Evolutionary conservation across 306 rosid genomes (phyloP).

Genomic region (Sesbania bispinosa): DNA sequence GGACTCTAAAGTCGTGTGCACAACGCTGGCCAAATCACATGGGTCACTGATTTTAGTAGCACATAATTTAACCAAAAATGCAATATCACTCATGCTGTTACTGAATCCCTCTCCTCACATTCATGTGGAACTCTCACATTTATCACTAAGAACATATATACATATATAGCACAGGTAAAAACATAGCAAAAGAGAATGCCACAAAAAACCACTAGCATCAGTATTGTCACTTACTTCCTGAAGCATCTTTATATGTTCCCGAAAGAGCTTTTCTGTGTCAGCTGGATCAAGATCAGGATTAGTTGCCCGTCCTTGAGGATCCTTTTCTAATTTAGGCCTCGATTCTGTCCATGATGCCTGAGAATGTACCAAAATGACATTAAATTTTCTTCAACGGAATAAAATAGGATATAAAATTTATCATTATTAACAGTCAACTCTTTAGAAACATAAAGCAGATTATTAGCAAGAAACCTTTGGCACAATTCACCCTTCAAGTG

Average conservation of each 20-base stretch:
- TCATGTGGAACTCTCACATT: neutral
- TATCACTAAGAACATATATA: neutral
- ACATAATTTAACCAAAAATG: conserved; percentile 10
- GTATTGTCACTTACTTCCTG: conserved; percentile 72
- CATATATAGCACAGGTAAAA: neutral
- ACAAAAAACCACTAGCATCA: neutral
- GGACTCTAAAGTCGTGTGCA: conserved; percentile 65
- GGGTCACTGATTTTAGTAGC: conserved; percentile 14
- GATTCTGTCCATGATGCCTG: conserved; percentile 96
- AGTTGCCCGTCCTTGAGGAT: conserved; percentile 84
- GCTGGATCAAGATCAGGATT: conserved; percentile 71
- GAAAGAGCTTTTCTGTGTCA: conserved; percentile 82
- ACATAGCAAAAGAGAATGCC: neutral
- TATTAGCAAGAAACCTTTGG: neutral
- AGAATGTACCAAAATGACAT: conserved; percentile 6
- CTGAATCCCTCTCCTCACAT: neutral
- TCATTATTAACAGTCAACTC: neutral
- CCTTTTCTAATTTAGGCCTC: conserved; percentile 76
- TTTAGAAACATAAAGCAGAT: neutral
- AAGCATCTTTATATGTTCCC: conserved; percentile 89
- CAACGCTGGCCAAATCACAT: conserved; percentile 62
- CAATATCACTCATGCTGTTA: neutral
- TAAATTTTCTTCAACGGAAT: neutral
- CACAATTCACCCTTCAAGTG: neutral
- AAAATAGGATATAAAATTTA: neutral